phyloP scores from a whole-genome alignment of 805 yeast species.

The Ogataea angusta region DNA sequence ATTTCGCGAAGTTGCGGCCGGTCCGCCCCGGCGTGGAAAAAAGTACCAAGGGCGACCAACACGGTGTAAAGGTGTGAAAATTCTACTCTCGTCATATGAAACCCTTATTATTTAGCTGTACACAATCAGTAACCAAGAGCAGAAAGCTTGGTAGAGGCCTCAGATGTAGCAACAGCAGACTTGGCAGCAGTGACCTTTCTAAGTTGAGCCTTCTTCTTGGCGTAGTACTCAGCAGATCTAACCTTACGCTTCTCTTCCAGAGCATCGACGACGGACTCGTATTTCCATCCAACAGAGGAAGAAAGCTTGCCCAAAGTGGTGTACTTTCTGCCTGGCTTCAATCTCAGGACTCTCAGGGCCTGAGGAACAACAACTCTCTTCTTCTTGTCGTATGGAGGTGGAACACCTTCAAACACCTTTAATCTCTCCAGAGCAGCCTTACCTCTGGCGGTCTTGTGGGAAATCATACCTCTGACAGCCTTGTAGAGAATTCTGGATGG shows the following conservation, averaged over 20 bases:
- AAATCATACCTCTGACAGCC: slow-evolving; percentile 99
- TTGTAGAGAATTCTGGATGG: slow-evolving; percentile 99
- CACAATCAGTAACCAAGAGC: slow-evolving; percentile 88
- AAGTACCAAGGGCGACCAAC: not conserved
- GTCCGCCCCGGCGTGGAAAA: not conserved
- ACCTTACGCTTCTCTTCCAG: slow-evolving; percentile 99
- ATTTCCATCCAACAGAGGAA: slow-evolving; percentile 98
- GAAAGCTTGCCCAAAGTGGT: slow-evolving; percentile 96
- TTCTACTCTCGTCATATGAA: slow-evolving; percentile 11
- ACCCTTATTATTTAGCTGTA: slow-evolving; percentile 22
- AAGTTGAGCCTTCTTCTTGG: slow-evolving; percentile 94
- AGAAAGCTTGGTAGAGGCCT: slow-evolving; percentile 91
- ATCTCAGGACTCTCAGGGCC: slow-evolving; percentile 98
- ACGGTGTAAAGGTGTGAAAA: slow-evolving; percentile 4
- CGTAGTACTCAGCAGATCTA: slow-evolving; percentile 98
- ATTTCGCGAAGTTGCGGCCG: not conserved
- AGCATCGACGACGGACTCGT: slow-evolving; percentile 95
- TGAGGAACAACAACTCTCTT: slow-evolving; percentile 99
- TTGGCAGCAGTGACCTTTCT: slow-evolving; percentile 88
- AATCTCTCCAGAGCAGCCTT: slow-evolving; percentile 99
- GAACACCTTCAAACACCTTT: slow-evolving; percentile 99
- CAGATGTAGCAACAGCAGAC: slow-evolving; percentile 84
- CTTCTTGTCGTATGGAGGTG: slow-evolving; percentile 99
- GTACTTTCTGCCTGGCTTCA: slow-evolving; percentile 99
- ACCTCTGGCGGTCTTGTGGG: slow-evolving; percentile 99